phyloP scores from a whole-genome alignment of 106 monocot species.

The Amphibolis antarctica region DNA sequence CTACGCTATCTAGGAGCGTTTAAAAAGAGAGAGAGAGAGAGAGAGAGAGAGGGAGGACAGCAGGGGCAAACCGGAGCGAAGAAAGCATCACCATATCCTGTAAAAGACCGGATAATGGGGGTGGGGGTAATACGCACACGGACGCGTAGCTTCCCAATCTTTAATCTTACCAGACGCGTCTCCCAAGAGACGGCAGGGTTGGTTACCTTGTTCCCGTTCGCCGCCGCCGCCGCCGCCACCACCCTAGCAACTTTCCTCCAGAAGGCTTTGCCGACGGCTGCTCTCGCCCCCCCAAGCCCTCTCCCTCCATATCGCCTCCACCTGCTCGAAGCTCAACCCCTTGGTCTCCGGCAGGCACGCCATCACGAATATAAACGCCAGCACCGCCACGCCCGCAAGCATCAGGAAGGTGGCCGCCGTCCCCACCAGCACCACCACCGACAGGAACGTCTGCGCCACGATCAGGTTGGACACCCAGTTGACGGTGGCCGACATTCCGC shows the following conservation, averaged over 20 bases:
- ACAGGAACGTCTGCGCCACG: slow-evolving; percentile 79
- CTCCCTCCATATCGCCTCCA: slow-evolving; percentile 84
- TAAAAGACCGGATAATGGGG: too few relatives aligned
- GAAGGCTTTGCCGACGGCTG: slow-evolving; percentile 16
- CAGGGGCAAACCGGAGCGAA: too few relatives aligned
- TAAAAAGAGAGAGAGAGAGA: too few relatives aligned
- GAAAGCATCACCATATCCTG: too few relatives aligned
- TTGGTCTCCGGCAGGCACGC: slow-evolving; percentile 81
- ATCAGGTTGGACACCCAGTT: slow-evolving; percentile 90
- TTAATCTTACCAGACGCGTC: too few relatives aligned
- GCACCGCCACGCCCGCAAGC: slow-evolving; percentile 42
- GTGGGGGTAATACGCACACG: too few relatives aligned
- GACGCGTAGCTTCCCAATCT: too few relatives aligned
- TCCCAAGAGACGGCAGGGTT: too few relatives aligned
- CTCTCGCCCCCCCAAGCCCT: slow-evolving; percentile 41
- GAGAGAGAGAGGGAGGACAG: too few relatives aligned
- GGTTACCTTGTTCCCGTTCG: too few relatives aligned
- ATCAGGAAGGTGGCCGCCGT: slow-evolving; percentile 60
- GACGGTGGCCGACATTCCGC: slow-evolving; percentile 90
- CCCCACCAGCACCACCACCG: slow-evolving; percentile 40
- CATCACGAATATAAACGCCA: slow-evolving; percentile 59
- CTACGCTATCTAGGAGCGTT: too few relatives aligned
- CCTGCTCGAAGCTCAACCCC: slow-evolving; percentile 77
- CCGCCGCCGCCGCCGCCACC: too few relatives aligned
- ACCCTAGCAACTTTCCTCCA: slow-evolving; percentile 10